Evolutionary conservation across 2,329 filamentous ascomycete genomes (phyloP).

Genomic region (Fusarium scirpi): DNA sequence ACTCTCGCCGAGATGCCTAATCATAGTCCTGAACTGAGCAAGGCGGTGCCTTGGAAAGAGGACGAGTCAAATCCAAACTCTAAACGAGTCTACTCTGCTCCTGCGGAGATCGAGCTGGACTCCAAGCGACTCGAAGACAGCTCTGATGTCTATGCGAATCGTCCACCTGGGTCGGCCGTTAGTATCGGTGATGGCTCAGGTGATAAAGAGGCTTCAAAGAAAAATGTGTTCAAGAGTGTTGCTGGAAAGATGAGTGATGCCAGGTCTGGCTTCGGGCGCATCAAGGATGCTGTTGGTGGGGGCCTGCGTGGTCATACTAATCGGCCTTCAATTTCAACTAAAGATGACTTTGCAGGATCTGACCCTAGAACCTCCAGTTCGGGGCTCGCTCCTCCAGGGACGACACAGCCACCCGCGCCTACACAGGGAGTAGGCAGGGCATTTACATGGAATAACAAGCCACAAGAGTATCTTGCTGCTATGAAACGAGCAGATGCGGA

Average conservation of each 20-base stretch:
- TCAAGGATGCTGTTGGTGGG: constrained; percentile 84
- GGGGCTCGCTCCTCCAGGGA: constrained; percentile 23
- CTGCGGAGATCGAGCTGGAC: constrained; percentile 65
- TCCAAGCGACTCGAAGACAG: constrained; percentile 60
- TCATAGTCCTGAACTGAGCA: constrained; percentile 59
- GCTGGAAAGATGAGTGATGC: constrained; percentile 84
- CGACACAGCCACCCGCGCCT: constrained; percentile 53
- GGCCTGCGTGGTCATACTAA: constrained; percentile 64
- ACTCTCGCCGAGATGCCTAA: constrained; percentile 61
- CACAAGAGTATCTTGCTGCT: constrained; percentile 66
- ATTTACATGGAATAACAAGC: constrained; percentile 74
- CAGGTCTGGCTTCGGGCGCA: constrained; percentile 82
- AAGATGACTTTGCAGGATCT: constrained; percentile 64
- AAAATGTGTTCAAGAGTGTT: constrained; percentile 81
- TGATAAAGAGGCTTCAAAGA: constrained; percentile 70
- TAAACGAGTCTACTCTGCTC: constrained; percentile 64
- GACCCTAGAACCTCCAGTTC: constrained; percentile 21
- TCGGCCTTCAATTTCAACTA: constrained; percentile 61
- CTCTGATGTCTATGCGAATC: constrained; percentile 57
- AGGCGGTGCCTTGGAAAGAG: constrained; percentile 68
- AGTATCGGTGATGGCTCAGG: constrained; percentile 61
- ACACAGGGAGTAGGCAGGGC: constrained; percentile 58
- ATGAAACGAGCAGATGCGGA: constrained; percentile 54
- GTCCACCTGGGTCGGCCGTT: constrained; percentile 59
- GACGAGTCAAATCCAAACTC: constrained; percentile 55